phyloP scores from a whole-genome alignment of 2,329 filamentous ascomycete species.

The Paraconiothyrium sp. region DNA sequence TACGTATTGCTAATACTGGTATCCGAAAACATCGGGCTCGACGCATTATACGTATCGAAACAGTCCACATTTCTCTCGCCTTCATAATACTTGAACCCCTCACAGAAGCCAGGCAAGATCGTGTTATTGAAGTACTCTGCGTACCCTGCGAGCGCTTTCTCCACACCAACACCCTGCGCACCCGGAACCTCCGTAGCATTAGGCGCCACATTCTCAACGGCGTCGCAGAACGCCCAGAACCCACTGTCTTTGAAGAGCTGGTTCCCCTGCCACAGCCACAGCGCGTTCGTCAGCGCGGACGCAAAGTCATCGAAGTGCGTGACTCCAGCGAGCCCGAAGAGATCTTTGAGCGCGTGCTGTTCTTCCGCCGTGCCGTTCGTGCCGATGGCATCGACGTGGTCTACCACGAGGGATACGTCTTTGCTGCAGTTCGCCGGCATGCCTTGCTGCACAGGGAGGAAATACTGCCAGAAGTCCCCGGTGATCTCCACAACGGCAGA shows the following conservation, averaged over 20 bases:
- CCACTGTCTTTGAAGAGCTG: constrained; percentile 9
- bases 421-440: constrained; percentile 11
- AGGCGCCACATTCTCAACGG: neutral
- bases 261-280: constrained; percentile 7
- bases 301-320: constrained; percentile 4
- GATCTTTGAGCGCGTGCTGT: neutral
- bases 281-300: constrained; percentile 4
- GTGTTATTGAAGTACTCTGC: neutral
- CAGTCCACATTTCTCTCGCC: no score
- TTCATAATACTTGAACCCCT: no score
- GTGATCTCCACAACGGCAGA: constrained; percentile 5
- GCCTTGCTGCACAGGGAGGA: constrained; percentile 5
- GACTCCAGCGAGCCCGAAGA: neutral
- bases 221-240: constrained; percentile 9
- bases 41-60: no score
- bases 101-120: neutral
- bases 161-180: no score
- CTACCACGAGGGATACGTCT: constrained; percentile 3
- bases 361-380: constrained; percentile 5
- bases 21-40: no score
- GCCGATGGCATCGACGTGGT: constrained; percentile 8
- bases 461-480: constrained; percentile 12
- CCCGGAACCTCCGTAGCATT: neutral
- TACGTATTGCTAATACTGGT: no score
- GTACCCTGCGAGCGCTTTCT: no score